A percentile compares a stretch with the other conserved stretches of the same genome.
These are phyloP conservation scores for Radiomyces spectabilis DNA, from an alignment of 192 early-diverging fungal genomes.

Conservation along the genomic window DNA sequence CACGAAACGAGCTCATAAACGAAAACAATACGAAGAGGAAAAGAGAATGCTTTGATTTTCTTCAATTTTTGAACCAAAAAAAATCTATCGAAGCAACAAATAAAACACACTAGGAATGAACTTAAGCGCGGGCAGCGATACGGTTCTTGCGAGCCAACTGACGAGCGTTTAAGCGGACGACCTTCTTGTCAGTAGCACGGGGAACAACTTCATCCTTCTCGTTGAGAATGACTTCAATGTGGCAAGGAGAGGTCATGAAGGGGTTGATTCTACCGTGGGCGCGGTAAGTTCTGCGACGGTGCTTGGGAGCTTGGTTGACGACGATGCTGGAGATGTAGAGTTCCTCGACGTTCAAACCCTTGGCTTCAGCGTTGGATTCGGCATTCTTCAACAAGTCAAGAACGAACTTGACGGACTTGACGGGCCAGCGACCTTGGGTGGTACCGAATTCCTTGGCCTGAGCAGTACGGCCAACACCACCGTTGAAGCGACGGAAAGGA, in stretches of 20 bases:
- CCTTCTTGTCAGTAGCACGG: conserved; percentile 47
- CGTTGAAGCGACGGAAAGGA: conserved; percentile 92
- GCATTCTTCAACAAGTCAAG: conserved; percentile 90
- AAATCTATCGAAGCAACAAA: too few species aligned
- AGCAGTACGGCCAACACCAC: conserved; percentile 92
- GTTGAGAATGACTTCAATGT: conserved; percentile 88
- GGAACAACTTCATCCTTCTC: conserved; percentile 78
- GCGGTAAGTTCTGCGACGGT: conserved; percentile 92
- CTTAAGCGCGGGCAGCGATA: conserved; percentile 25
- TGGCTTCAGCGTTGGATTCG: conserved; percentile 91
- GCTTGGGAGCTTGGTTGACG: conserved; percentile 95
- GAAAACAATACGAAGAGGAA: too few species aligned
- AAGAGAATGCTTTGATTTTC: too few species aligned
- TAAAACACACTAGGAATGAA: conserved; percentile 1
- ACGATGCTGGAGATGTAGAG: conserved; percentile 88
- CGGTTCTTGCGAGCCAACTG: conserved; percentile 42
- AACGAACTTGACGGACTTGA: conserved; percentile 89
- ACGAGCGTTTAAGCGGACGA: conserved; percentile 38
- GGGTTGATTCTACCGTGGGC: conserved; percentile 92
- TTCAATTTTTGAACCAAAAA: too few species aligned
- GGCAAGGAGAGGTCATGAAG: conserved; percentile 89
- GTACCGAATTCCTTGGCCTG: conserved; percentile 89
- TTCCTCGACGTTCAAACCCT: conserved; percentile 82
- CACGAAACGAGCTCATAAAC: too few species aligned
- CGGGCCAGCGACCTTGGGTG: conserved; percentile 90